Percentiles rank a stretch among this genome's conserved stretches.
These are phyloP conservation scores for Pleurostoma richardsiae DNA, from an alignment of 2,329 filamentous ascomycete species.

Conservation along the genomic window DNA sequence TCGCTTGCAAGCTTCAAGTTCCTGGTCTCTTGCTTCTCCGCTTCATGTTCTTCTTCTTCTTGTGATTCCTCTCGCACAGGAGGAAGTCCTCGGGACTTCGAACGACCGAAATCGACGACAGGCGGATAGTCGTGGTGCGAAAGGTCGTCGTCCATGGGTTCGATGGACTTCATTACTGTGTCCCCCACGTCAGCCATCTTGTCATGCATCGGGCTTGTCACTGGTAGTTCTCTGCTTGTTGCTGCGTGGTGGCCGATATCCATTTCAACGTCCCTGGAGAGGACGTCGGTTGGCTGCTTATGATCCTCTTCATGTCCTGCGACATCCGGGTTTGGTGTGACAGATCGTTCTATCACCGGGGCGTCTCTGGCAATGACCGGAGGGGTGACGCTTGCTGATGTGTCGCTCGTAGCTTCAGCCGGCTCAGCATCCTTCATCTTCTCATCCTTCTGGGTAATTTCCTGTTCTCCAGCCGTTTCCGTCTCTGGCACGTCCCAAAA, in stretches of 20 bases:
- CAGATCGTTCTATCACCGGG: conserved; percentile 2
- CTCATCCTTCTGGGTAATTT: conserved; percentile 8
- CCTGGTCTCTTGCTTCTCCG: not conserved
- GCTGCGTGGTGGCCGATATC: conserved; percentile 2
- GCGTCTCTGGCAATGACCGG: no score
- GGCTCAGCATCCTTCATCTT: not conserved
- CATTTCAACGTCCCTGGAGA: conserved; percentile 18
- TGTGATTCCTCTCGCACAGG: conserved; percentile 47
- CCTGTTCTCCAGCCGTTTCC: conserved; percentile 4
- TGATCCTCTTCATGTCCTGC: not conserved
- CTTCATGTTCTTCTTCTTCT: conserved; percentile 32
- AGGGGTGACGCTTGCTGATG: no score
- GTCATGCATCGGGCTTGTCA: not conserved
- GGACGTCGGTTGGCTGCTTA: conserved; percentile 10
- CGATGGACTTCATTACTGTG: conserved; percentile 6
- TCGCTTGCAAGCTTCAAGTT: conserved; percentile 13
- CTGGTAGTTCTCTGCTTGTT: not conserved
- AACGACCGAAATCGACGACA: conserved; percentile 33
- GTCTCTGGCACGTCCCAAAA: conserved; percentile 11
- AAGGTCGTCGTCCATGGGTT: conserved; percentile 6
- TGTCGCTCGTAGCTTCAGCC: not conserved
- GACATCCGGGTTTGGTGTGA: not conserved
- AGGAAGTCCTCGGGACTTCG: conserved; percentile 38
- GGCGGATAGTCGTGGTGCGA: conserved; percentile 10
- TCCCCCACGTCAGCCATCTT: conserved; percentile 4